Conservation (phyloP, 1,284 basidiomycete species). For the Ceratorhiza oryzae-sativae region DNA sequence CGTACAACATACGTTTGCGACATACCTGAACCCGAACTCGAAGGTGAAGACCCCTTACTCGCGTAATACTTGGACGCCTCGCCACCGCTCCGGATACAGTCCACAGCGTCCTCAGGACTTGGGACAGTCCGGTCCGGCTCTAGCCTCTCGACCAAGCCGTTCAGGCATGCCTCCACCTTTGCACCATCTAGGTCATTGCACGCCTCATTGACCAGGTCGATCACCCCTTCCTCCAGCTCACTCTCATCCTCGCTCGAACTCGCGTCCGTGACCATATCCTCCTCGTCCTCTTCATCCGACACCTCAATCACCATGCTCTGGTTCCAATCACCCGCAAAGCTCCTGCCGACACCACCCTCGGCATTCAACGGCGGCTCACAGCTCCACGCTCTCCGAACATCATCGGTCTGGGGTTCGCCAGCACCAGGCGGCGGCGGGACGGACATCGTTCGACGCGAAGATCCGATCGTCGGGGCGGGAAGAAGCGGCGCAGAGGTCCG, state of each 20-base stretch:
- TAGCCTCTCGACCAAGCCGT: background rate
- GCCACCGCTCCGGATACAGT: background rate
- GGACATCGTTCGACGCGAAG: constrained; percentile 11
- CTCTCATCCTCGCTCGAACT: constrained; percentile 7
- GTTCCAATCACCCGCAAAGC: constrained; percentile 34
- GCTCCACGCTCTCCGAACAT: constrained; percentile 24
- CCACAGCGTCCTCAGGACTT: background rate
- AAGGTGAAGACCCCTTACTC: background rate
- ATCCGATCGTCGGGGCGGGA: background rate
- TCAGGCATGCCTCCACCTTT: background rate
- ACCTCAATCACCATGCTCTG: constrained; percentile 35
- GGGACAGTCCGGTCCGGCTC: background rate
- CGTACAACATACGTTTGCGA: background rate
- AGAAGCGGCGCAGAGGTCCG: constrained; percentile 17
- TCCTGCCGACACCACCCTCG: background rate
- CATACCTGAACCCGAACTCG: constrained; percentile 12
- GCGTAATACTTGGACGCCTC: background rate
- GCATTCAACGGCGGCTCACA: constrained; percentile 24
- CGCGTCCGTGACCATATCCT: constrained; percentile 2
- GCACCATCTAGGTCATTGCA: background rate
- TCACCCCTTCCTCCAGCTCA: constrained; percentile 8
- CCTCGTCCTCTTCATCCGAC: constrained; percentile 30
- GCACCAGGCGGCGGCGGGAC: constrained; percentile 5
- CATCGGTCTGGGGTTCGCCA: constrained; percentile 2
- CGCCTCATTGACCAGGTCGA: background rate